Percentiles rank a stretch among this genome's conserved stretches.
phyloP scores from a whole-genome alignment of 257 asterid species.

The Prunella vulgaris region DNA sequence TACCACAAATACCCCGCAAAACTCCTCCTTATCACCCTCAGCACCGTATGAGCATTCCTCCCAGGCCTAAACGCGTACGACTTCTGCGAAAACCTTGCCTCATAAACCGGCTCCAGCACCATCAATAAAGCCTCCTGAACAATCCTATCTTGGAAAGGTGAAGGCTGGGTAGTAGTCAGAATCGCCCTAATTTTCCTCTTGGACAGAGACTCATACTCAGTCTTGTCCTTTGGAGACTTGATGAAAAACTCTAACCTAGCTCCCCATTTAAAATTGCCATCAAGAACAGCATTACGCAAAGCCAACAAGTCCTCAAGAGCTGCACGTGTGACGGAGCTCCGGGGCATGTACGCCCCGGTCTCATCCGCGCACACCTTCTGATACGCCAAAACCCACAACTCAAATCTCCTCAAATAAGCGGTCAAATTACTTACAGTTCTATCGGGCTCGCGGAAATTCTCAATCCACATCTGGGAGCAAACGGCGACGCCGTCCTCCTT shows the following conservation, averaged over 20 bases:
- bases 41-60: slow-evolving; percentile 79
- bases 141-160: slow-evolving; percentile 82
- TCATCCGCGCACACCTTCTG: slow-evolving; percentile 94
- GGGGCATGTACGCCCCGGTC: slow-evolving; percentile 75
- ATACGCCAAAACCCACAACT: slow-evolving; percentile 93
- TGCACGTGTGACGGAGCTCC: slow-evolving; percentile 62
- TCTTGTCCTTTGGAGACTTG: slow-evolving; percentile 84
- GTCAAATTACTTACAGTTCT: slow-evolving; percentile 60
- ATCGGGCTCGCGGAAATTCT: slow-evolving; percentile 64
- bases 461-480: slow-evolving; percentile 84
- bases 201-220: slow-evolving; percentile 77
- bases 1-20: slow-evolving; percentile 98
- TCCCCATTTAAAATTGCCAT: slow-evolving; percentile 85
- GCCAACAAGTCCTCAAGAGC: slow-evolving; percentile 84
- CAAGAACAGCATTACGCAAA: slow-evolving; percentile 79
- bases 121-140: slow-evolving; percentile 83
- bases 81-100: slow-evolving; percentile 84
- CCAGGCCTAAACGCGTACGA: slow-evolving; percentile 94
- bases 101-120: slow-evolving; percentile 87
- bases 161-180: slow-evolving; percentile 75
- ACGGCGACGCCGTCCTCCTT: slow-evolving; percentile 86
- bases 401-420: slow-evolving; percentile 77
- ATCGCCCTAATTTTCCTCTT: slow-evolving; percentile 86
- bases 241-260: slow-evolving; percentile 86
- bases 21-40: slow-evolving; percentile 88